phyloP scores from a whole-genome alignment of 495 filamentous ascomycete species.

The Cetradonia linearis region DNA sequence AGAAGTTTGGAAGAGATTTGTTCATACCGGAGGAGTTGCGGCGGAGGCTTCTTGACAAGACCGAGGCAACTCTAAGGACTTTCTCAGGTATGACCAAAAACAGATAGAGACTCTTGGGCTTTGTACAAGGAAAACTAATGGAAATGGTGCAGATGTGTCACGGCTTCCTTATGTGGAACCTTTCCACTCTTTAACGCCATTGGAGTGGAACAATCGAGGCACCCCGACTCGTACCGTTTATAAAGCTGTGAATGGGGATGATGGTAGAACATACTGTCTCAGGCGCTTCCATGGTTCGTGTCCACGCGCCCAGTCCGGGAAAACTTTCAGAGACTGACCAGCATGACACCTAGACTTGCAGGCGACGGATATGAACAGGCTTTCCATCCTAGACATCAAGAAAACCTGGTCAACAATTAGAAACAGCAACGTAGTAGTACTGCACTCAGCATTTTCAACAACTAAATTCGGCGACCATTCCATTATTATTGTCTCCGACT shows the following conservation, averaged over 20 bases:
- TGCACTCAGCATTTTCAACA: slow-evolving; percentile 90
- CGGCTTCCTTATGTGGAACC: slow-evolving; percentile 59
- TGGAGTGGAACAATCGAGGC: slow-evolving; percentile 55
- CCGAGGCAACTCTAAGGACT: slow-evolving; percentile 72
- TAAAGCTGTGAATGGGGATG: slow-evolving; percentile 82
- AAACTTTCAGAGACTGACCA: slow-evolving; percentile 25
- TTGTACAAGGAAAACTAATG: slow-evolving; percentile 1
- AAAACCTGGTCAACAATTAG: slow-evolving; percentile 84
- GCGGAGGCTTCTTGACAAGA: slow-evolving; percentile 81
- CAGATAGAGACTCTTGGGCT: background rate
- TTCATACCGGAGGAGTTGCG: slow-evolving; percentile 77
- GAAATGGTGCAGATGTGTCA: slow-evolving; percentile 44
- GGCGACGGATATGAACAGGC: slow-evolving; percentile 61
- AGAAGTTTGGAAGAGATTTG: slow-evolving; percentile 75
- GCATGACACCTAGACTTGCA: slow-evolving; percentile 48
- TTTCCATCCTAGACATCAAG: slow-evolving; percentile 72
- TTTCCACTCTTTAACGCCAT: slow-evolving; percentile 83
- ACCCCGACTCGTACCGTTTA: slow-evolving; percentile 64
- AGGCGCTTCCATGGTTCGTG: slow-evolving; percentile 66
- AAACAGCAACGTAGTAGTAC: slow-evolving; percentile 71
- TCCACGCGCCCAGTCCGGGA: background rate
- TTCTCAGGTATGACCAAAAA: slow-evolving; percentile 55
- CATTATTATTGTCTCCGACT: slow-evolving; percentile 86
- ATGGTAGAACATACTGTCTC: slow-evolving; percentile 74
- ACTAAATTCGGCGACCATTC: slow-evolving; percentile 89